Base-by-base conservation (phyloP, 1,139 yeast genomes). In the Diutina sp. region DNA sequence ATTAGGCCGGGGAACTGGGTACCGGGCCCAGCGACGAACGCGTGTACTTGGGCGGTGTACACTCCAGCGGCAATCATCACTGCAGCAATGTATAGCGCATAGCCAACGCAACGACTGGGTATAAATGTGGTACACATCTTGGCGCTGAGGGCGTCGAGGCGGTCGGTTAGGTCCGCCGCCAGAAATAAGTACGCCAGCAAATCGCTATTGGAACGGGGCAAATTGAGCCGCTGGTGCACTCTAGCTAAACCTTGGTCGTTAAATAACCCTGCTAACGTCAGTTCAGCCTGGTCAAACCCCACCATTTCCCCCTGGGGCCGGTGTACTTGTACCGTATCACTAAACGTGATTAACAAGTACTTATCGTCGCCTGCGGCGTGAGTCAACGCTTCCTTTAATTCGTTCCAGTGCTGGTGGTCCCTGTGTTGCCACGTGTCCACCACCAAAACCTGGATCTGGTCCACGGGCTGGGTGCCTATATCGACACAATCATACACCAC, bases 1-100 rank as follows among this genome's bases (percentile, higher is more conserved):
- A 75, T 66, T 35, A 60, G 62, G 0, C 79, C 79, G 0, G 78
- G 77, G 25, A 61, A 62, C 9, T 57, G 55, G 1, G 76, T 73
- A 50, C 73, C 67, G 0, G 79, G 78, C 0, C 78, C 78, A 46
- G 70, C 62, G 1, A 69, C 59, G 56, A 73, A 72, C 8, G 69
- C 57, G n/a, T 63, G 51, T 0, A 72, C 63, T 25, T 68, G 66
- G 0, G 28, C 28, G 25, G n/a, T 9, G 16, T 50, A 32, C 25
- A 7, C n/a, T 6, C 41, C 12, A 32, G 44, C 32, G 4, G 53
- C 35, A 2, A 50, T 11, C n/a, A 50, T 16, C 6, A 50, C 14
- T 16, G 53, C 41, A 8, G 32, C 44, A 12, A 50, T 32, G 25
- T 32, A 50, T 4, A 50, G 9, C 1, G 53, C 53, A 32, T 50